A percentile compares a stretch with the other conserved stretches of the same genome.
Conservation (phyloP, 176 grass and related monocot genomes). For the Ensete ventricosum region DNA sequence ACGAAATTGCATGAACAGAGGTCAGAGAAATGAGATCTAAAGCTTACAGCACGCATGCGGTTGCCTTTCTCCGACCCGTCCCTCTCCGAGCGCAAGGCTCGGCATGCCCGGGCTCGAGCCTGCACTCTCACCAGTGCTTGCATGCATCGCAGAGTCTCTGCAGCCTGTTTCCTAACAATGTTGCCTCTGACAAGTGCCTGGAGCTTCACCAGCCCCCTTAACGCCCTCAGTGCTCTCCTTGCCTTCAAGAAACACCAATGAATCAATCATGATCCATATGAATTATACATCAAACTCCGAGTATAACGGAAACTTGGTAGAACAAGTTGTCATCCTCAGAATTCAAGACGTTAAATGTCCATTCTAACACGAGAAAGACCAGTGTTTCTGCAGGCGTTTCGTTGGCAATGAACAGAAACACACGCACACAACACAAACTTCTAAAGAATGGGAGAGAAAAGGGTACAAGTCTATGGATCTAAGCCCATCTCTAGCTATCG, state of each 20-base stretch:
- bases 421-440: too few relatives aligned
- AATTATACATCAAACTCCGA: background rate
- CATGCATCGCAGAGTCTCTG: conserved; percentile 95
- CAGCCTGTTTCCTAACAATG: conserved; percentile 85
- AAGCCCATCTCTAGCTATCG: too few relatives aligned
- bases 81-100: conserved; percentile 32
- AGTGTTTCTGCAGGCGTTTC: too few relatives aligned
- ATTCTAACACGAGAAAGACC: too few relatives aligned
- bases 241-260: conserved; percentile 29
- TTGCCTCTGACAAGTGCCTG: conserved; percentile 91
- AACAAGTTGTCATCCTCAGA: too few relatives aligned
- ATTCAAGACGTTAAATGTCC: too few relatives aligned
- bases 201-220: conserved; percentile 83
- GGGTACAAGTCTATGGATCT: too few relatives aligned
- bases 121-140: conserved; percentile 77
- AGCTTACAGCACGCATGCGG: background rate
- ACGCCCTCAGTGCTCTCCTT: conserved; percentile 76
- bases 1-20: background rate
- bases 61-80: background rate
- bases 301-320: too few relatives aligned
- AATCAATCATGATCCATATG: background rate
- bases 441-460: too few relatives aligned
- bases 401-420: too few relatives aligned
- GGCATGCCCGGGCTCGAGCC: conserved; percentile 45
- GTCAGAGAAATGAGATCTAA: background rate